Conservation (phyloP, 257 asterid genomes). For the Echites panduratus region DNA sequence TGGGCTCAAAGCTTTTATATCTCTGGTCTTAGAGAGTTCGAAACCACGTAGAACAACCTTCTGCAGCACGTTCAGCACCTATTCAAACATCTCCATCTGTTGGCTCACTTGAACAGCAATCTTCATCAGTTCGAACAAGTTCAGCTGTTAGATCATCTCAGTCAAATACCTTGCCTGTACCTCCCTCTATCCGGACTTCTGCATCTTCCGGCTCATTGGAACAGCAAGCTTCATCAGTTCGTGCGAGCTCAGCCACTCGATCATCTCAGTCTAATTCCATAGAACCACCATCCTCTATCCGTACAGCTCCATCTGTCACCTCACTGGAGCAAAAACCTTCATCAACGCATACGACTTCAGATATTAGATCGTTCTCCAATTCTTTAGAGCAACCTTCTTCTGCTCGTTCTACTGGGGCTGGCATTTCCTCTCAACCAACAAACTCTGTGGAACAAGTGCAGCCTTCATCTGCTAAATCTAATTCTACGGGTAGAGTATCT, state of each 20-base stretch:
- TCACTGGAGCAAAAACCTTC: slow-evolving; percentile 36
- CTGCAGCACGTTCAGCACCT: slow-evolving; percentile 29
- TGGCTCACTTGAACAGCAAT: slow-evolving; percentile 37
- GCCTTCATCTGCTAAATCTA: slow-evolving; percentile 41
- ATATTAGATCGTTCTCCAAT: slow-evolving; percentile 27
- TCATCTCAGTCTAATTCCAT: slow-evolving; percentile 28
- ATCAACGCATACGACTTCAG: slow-evolving; percentile 30
- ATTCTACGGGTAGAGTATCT: slow-evolving; percentile 38
- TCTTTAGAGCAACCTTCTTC: slow-evolving; percentile 28
- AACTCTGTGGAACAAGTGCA: slow-evolving; percentile 42
- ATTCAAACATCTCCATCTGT: slow-evolving; percentile 30
- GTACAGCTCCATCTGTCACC: slow-evolving; percentile 19
- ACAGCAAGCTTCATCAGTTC: slow-evolving; percentile 42
- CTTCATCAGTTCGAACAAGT: slow-evolving; percentile 35
- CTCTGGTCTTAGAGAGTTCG: slow-evolving; percentile 59
- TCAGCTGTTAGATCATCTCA: slow-evolving; percentile 30
- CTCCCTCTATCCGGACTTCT: slow-evolving; percentile 22
- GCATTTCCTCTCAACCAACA: slow-evolving; percentile 21
- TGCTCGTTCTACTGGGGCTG: slow-evolving; percentile 20
- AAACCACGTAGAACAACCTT: slow-evolving; percentile 34
- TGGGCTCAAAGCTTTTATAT: slow-evolving; percentile 18
- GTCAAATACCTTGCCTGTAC: slow-evolving; percentile 17
- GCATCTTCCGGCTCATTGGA: slow-evolving; percentile 25
- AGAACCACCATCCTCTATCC: slow-evolving; percentile 25
- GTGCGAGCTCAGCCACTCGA: slow-evolving; percentile 23